Conservation (phyloP, 148 eudicot genomes). For the Polygonum aviculare region DNA sequence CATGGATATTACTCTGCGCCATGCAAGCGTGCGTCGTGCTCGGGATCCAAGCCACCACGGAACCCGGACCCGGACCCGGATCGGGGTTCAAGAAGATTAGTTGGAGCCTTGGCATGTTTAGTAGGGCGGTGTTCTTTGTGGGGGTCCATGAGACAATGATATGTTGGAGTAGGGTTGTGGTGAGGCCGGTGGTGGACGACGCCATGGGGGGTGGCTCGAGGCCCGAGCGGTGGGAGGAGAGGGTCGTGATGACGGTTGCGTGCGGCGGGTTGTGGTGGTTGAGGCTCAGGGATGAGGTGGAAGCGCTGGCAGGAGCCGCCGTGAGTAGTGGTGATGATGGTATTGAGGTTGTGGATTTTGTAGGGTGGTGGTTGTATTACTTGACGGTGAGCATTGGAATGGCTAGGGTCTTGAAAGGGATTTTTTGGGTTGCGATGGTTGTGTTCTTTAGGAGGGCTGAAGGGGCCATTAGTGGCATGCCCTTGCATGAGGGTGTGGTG, state of each 20-base stretch:
- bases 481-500: neutral
- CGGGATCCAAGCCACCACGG: constrained; percentile 47
- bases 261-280: constrained; percentile 70
- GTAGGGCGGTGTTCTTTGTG: constrained; percentile 45
- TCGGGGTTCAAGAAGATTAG: neutral
- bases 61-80: constrained; percentile 25
- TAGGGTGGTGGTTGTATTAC: constrained; percentile 83
- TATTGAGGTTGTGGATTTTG: constrained; percentile 53
- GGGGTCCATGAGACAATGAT: constrained; percentile 74
- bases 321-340: constrained; percentile 28
- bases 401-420: constrained; percentile 42
- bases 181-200: constrained; percentile 71
- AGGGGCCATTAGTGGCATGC: neutral
- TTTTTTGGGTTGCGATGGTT: constrained; percentile 31
- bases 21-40: constrained; percentile 50
- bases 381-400: constrained; percentile 61
- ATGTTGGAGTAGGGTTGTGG: constrained; percentile 52
- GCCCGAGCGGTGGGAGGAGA: constrained; percentile 52
- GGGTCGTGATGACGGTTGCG: constrained; percentile 38
- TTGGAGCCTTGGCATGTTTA: constrained; percentile 15
- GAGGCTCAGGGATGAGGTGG: constrained; percentile 66
- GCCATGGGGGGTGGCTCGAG: constrained; percentile 34
- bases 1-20: constrained; percentile 53
- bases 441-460: constrained; percentile 21
- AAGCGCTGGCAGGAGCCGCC: constrained; percentile 47